Evolutionary conservation across 768 basidiomycete species (phyloP).

Genomic region (Naganishia friedmannii): DNA sequence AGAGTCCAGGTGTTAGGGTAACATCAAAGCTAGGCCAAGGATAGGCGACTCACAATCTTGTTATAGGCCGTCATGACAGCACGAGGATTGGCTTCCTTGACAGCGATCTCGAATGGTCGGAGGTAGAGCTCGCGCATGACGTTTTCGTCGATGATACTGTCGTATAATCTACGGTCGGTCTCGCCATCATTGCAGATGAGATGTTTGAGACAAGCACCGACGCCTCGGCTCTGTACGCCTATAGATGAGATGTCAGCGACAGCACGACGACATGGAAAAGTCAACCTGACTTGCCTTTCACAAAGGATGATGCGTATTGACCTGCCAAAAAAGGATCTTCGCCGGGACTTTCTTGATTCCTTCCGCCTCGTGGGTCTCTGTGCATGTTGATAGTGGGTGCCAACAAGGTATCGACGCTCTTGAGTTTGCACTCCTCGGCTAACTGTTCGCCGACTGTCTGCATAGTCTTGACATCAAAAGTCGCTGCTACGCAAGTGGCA

Average conservation of each 20-base stretch:
- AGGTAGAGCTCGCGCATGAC: conserved; percentile 64
- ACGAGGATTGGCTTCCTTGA: conserved; percentile 54
- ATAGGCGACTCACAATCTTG: conserved; percentile 7
- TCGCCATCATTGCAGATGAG: conserved; percentile 82
- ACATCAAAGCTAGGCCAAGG: too few species aligned
- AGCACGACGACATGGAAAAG: conserved; percentile 57
- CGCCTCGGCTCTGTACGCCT: conserved; percentile 71
- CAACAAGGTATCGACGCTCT: conserved; percentile 40
- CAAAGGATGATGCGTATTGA: conserved; percentile 13
- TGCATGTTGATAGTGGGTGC: conserved; percentile 75
- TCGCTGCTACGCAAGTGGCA: conserved; percentile 19
- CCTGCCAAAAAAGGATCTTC: conserved; percentile 53
- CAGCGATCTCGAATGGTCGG: conserved; percentile 63
- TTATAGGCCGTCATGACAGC: conserved; percentile 30
- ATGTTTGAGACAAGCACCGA: conserved; percentile 76
- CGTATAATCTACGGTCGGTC: conserved; percentile 56
- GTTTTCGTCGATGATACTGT: conserved; percentile 54
- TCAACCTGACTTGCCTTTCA: conserved; percentile 1
- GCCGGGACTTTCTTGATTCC: conserved; percentile 66
- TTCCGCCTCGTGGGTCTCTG: conserved; percentile 53
- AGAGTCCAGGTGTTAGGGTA: background rate
- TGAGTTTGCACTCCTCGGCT: conserved; percentile 22
- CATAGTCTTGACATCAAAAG: conserved; percentile 18
- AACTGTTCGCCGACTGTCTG: conserved; percentile 8
- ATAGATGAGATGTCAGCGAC: conserved; percentile 65